These are phyloP conservation scores for Davidsoniella neocaledoniae DNA, from an alignment of 2,329 filamentous ascomycete species.

Conservation along the genomic window DNA sequence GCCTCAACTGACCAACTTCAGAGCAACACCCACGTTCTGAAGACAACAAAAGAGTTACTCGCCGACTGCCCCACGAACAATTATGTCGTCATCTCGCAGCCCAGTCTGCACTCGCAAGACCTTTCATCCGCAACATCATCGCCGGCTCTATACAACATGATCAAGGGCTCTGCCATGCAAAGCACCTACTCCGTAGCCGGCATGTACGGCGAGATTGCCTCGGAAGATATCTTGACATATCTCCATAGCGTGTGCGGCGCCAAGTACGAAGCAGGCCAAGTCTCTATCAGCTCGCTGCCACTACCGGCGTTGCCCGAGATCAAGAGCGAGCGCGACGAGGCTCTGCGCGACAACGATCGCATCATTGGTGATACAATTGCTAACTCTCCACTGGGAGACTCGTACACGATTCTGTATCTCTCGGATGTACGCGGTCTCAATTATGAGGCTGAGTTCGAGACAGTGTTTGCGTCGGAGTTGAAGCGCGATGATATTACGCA, in stretches of 20 bases:
- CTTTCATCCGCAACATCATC: conserved; percentile 29
- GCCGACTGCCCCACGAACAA: conserved; percentile 52
- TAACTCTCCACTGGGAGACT: conserved; percentile 22
- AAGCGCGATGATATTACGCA: conserved; percentile 39
- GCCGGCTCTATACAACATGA: conserved; percentile 32
- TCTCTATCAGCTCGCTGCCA: conserved; percentile 11
- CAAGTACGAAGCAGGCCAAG: conserved; percentile 7
- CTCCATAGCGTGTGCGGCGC: conserved; percentile 30
- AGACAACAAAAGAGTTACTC: conserved; percentile 34
- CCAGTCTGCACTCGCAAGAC: conserved; percentile 54
- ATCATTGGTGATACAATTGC: conserved; percentile 33
- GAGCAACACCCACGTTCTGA: conserved; percentile 27
- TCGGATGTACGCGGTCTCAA: conserved; percentile 31
- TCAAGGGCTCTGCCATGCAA: conserved; percentile 21
- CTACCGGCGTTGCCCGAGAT: conserved; percentile 5
- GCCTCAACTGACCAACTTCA: conserved; percentile 25
- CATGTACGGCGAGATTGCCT: conserved; percentile 33
- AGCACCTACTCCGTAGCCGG: conserved; percentile 36
- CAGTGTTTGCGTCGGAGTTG: conserved; percentile 34
- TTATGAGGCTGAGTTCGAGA: conserved; percentile 13
- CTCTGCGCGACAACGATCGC: conserved; percentile 21
- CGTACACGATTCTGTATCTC: conserved; percentile 62
- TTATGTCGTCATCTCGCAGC: conserved; percentile 66
- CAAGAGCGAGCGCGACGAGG: not conserved
- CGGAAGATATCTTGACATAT: conserved; percentile 25